phyloP scores from a whole-genome alignment of 1,284 basidiomycete species.

The Ceratobasidium sp. region DNA sequence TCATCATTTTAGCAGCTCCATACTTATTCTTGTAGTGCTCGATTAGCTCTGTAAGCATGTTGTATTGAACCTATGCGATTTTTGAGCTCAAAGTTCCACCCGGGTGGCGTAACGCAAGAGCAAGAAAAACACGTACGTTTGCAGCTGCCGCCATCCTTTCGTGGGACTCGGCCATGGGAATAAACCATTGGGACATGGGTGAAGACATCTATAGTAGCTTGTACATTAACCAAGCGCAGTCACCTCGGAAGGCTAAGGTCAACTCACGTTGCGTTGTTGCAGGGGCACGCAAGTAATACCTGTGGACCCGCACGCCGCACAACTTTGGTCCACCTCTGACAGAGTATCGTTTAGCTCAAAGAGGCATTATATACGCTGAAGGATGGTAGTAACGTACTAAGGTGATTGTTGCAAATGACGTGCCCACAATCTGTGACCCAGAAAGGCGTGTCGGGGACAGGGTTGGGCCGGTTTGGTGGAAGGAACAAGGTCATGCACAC shows the following conservation, averaged over 20 bases:
- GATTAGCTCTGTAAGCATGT: conserved; percentile 73
- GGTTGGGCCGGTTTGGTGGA: conserved; percentile 55
- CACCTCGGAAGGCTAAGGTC: conserved; percentile 2
- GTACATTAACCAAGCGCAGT: neutral
- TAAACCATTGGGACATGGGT: conserved; percentile 83
- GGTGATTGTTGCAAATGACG: conserved; percentile 80
- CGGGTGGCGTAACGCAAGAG: conserved; percentile 14
- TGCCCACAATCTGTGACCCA: conserved; percentile 88
- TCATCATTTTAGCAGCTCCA: conserved; percentile 62
- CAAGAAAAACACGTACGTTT: conserved; percentile 61
- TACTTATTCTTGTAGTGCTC: conserved; percentile 66
- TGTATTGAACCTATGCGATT: conserved; percentile 73
- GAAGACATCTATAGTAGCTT: conserved; percentile 69
- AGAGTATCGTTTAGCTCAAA: neutral
- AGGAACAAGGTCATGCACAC: conserved; percentile 71
- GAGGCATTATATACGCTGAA: too few relatives aligned
- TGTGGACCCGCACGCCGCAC: conserved; percentile 68
- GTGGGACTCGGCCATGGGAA: conserved; percentile 66
- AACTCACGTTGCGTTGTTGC: conserved; percentile 69
- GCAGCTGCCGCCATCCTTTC: conserved; percentile 71
- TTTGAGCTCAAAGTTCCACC: neutral
- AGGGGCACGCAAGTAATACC: conserved; percentile 75
- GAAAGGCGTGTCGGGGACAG: conserved; percentile 69
- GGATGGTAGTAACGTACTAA: conserved; percentile 64
- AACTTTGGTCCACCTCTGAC: conserved; percentile 74